A percentile compares a stretch with the other conserved stretches of the same genome.
Evolutionary conservation across 495 filamentous ascomycete genomes (phyloP).

Genomic region (Bombardia bombarda): DNA sequence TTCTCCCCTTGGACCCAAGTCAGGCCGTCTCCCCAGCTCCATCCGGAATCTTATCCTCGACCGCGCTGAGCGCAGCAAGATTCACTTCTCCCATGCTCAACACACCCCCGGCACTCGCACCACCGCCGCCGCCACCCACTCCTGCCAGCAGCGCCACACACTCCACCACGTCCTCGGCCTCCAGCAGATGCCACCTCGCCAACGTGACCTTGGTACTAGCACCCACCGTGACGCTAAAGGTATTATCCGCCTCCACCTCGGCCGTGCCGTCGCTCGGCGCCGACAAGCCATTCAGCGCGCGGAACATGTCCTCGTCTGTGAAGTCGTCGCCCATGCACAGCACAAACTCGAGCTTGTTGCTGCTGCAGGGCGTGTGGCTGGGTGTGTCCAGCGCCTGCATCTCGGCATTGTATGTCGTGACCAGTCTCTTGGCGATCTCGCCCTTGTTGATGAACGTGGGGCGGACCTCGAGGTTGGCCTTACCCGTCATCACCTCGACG

Average conservation of each 20-base stretch:
- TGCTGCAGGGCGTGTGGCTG: conserved; percentile 1
- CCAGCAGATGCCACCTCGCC: conserved; percentile 78
- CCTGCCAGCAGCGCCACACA: conserved; percentile 62
- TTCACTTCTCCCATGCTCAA: conserved; percentile 38
- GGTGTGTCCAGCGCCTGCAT: conserved; percentile 13
- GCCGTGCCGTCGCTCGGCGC: conserved; percentile 34
- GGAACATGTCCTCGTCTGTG: conserved; percentile 89
- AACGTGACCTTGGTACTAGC: conserved; percentile 78
- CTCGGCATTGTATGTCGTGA: conserved; percentile 52
- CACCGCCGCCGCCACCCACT: conserved; percentile 38
- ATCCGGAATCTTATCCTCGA: conserved; percentile 34
- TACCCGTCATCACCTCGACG: conserved; percentile 91
- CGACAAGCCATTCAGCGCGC: conserved; percentile 51
- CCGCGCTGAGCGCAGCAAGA: conserved; percentile 33
- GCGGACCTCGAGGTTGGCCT: conserved; percentile 92
- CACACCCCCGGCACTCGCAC: conserved; percentile 10
- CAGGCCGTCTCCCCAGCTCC: neutral
- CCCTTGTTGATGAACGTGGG: conserved; percentile 97
- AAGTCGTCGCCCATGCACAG: conserved; percentile 91
- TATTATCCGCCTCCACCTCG: conserved; percentile 43
- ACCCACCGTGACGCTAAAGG: conserved; percentile 85
- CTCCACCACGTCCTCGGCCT: conserved; percentile 79
- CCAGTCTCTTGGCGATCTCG: conserved; percentile 74
- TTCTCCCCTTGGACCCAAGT: conserved; percentile 4
- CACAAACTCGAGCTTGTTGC: conserved; percentile 63